phyloP scores from a whole-genome alignment of 2,329 filamentous ascomycete genomes.

The Cladophialophora psammophila region DNA sequence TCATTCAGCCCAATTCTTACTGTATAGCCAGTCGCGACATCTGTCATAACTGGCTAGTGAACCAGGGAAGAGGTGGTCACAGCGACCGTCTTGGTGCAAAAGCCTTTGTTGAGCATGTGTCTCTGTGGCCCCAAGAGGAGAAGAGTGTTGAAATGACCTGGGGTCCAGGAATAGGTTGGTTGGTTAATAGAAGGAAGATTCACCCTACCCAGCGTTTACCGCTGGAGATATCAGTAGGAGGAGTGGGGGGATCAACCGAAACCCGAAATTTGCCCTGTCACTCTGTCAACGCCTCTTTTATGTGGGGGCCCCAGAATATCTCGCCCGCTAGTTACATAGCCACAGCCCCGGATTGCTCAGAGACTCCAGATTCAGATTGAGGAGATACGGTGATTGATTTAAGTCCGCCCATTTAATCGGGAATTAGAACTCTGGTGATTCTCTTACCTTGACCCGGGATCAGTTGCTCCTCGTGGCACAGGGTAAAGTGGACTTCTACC shows the following conservation, averaged over 20 bases:
- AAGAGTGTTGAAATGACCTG: too few species aligned
- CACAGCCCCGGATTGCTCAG: not conserved
- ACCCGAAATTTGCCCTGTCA: not conserved
- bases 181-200: too few species aligned
- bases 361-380: not conserved
- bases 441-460: not conserved
- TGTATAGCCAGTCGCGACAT: too few species aligned
- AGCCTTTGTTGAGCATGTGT: too few species aligned
- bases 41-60: too few species aligned
- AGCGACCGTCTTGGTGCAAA: too few species aligned
- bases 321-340: too few species aligned
- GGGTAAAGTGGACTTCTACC: not conserved
- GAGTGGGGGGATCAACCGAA: not conserved
- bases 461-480: not conserved
- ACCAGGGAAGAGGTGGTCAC: too few species aligned
- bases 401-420: not conserved
- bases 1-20: too few species aligned
- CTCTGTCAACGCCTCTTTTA: not conserved
- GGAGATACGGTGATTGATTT: not conserved
- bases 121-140: too few species aligned
- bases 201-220: too few species aligned
- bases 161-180: too few species aligned
- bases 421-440: not conserved
- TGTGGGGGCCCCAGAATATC: not conserved
- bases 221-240: not conserved